Conservation (phyloP, 345 rosid genomes). For the Lepidium africanum region DNA sequence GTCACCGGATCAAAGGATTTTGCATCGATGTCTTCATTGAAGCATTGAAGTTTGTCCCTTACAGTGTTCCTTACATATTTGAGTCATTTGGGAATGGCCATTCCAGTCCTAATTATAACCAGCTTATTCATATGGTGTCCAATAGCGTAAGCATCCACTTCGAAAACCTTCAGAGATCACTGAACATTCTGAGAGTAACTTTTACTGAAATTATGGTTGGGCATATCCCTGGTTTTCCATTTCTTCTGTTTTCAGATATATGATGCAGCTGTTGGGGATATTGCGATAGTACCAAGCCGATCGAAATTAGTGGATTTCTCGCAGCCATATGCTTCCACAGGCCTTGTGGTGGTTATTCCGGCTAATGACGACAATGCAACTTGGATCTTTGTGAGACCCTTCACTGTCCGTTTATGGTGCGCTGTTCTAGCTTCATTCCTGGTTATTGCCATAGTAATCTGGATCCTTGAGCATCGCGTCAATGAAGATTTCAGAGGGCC, state of each 20-base stretch:
- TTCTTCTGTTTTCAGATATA: constrained; percentile 36
- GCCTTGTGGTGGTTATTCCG: constrained; percentile 72
- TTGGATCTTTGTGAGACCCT: constrained; percentile 76
- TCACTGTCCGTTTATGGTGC: constrained; percentile 54
- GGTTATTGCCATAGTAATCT: constrained; percentile 53
- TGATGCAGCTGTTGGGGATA: constrained; percentile 69
- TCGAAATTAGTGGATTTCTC: constrained; percentile 58
- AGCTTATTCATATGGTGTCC: constrained; percentile 46
- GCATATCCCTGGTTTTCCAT: not conserved
- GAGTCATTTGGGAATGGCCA: constrained; percentile 61
- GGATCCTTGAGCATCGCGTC: constrained; percentile 81
- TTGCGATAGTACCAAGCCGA: constrained; percentile 54
- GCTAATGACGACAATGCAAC: constrained; percentile 29
- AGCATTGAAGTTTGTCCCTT: constrained; percentile 63
- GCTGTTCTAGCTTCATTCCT: constrained; percentile 44
- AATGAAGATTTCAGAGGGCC: constrained; percentile 73
- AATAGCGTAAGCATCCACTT: constrained; percentile 47
- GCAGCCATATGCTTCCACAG: constrained; percentile 60
- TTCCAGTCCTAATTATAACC: constrained; percentile 54
- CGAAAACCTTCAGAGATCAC: constrained; percentile 1
- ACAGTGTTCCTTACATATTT: constrained; percentile 59
- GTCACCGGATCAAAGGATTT: constrained; percentile 51
- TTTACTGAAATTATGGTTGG: not conserved
- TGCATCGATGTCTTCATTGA: constrained; percentile 71
- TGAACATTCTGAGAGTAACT: not conserved